Percentiles rank a stretch among this genome's conserved stretches.
Evolutionary conservation across 73 alveolate genomes (phyloP).

Genomic region (Paramecium pentaurelia): DNA sequence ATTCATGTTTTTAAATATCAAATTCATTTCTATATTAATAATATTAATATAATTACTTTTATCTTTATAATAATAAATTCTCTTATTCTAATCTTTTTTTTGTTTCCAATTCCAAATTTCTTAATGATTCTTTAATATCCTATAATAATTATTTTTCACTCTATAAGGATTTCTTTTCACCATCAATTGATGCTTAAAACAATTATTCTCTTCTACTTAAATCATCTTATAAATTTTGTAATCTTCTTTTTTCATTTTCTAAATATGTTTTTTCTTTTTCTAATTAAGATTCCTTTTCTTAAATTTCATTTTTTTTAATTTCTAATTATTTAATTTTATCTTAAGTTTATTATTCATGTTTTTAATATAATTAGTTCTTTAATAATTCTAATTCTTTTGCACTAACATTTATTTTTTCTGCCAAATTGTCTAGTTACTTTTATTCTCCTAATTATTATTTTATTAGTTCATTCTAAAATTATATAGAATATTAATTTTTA

Average conservation of each 20-base stretch:
- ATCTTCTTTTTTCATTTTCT: constrained; percentile 34
- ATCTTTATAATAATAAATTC: neutral
- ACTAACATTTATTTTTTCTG: neutral
- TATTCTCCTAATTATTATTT: neutral
- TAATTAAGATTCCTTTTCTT: neutral
- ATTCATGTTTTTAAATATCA: neutral
- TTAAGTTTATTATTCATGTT: neutral
- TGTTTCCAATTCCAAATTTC: neutral
- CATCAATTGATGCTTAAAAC: neutral
- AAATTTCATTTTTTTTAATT: neutral
- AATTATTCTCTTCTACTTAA: constrained; percentile 25
- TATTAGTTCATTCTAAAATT: neutral
- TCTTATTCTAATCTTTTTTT: constrained; percentile 5
- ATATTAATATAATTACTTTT: neutral
- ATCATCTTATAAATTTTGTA: neutral
- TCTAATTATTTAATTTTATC: neutral
- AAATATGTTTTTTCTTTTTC: neutral
- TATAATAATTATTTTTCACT: neutral
- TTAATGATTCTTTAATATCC: constrained; percentile 7
- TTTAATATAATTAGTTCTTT: neutral
- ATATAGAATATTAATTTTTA: neutral
- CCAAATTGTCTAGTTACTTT: neutral
- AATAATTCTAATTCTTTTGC: neutral
- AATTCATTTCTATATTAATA: neutral
- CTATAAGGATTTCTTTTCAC: neutral